These are phyloP conservation scores for Eucalyptus pauciflora DNA, from an alignment of 345 rosid genomes.

Conservation along the genomic window DNA sequence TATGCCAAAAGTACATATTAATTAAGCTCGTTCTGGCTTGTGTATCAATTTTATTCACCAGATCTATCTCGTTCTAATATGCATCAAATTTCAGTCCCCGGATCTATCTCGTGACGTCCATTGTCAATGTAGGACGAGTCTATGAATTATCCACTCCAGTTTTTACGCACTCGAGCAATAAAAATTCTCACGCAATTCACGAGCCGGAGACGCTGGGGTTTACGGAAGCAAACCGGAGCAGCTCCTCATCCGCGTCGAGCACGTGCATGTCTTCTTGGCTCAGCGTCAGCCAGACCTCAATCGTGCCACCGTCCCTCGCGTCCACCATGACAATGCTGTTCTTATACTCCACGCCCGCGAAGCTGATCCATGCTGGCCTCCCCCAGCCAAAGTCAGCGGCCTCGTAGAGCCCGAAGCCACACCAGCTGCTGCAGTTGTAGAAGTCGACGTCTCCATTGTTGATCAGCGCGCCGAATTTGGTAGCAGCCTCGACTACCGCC, in stretches of 20 bases:
- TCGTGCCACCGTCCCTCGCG: neutral
- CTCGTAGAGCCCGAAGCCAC: constrained; percentile 1
- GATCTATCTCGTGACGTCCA: neutral
- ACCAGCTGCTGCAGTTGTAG: constrained; percentile 10
- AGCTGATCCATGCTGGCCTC: constrained; percentile 13
- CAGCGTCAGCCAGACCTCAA: constrained; percentile 15
- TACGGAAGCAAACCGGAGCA: neutral
- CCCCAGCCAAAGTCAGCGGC: constrained; percentile 25
- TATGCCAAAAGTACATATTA: neutral
- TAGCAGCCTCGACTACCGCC: neutral
- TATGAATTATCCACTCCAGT: neutral
- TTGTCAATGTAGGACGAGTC: neutral
- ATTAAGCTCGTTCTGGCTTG: neutral
- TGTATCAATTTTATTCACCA: neutral
- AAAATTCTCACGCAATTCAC: neutral
- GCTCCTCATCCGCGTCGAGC: constrained; percentile 3
- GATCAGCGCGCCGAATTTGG: neutral
- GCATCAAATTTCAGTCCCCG: neutral
- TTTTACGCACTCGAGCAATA: neutral
- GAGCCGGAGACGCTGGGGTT: neutral
- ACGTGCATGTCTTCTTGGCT: constrained; percentile 5
- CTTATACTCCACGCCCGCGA: neutral
- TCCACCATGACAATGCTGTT: constrained; percentile 1
- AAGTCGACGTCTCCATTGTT: neutral
- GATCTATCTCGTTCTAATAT: neutral